phyloP scores from a whole-genome alignment of 1,139 yeast genomes.

The Yamadazyma dendronema region DNA sequence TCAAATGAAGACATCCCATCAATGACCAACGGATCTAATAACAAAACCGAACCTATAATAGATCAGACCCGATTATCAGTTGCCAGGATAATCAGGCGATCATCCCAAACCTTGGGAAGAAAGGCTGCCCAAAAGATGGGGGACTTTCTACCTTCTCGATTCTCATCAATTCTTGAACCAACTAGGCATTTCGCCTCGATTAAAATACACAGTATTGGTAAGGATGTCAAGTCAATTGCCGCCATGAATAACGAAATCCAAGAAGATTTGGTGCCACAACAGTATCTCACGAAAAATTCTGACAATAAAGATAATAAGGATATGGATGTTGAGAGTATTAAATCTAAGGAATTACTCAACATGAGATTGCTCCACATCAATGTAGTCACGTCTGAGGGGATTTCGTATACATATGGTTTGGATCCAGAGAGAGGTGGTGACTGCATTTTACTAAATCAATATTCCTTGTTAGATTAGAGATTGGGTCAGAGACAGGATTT shows the following conservation, averaged over 20 bases:
- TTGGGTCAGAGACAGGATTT: background rate
- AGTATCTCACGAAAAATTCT: slow-evolving; percentile 24
- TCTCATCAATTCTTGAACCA: slow-evolving; percentile 86
- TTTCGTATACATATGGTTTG: slow-evolving; percentile 78
- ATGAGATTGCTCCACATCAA: slow-evolving; percentile 60
- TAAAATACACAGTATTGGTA: slow-evolving; percentile 68
- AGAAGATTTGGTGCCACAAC: slow-evolving; percentile 37
- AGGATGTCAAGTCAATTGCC: slow-evolving; percentile 63
- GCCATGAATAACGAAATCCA: slow-evolving; percentile 49
- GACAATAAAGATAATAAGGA: slow-evolving; percentile 15
- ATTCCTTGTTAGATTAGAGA: slow-evolving; percentile 28
- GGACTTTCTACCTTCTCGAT: slow-evolving; percentile 77
- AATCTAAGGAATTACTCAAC: slow-evolving; percentile 34
- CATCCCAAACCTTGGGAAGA: slow-evolving; percentile 59
- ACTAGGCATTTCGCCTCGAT: slow-evolving; percentile 92
- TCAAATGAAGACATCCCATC: slow-evolving; percentile 27
- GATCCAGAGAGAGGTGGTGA: slow-evolving; percentile 94
- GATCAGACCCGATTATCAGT: slow-evolving; percentile 70
- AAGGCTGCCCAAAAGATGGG: slow-evolving; percentile 90
- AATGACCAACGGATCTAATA: slow-evolving; percentile 14
- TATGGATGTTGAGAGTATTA: slow-evolving; percentile 12
- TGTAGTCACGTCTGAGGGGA: slow-evolving; percentile 87
- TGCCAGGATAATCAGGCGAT: slow-evolving; percentile 62
- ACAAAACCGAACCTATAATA: slow-evolving; percentile 58
- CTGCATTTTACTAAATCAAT: slow-evolving; percentile 75